A percentile compares a stretch with the other conserved stretches of the same genome.
These are phyloP conservation scores for Pyrenophora tritici-repentis DNA, from an alignment of 2,329 filamentous ascomycete genomes.

Conservation along the genomic window DNA sequence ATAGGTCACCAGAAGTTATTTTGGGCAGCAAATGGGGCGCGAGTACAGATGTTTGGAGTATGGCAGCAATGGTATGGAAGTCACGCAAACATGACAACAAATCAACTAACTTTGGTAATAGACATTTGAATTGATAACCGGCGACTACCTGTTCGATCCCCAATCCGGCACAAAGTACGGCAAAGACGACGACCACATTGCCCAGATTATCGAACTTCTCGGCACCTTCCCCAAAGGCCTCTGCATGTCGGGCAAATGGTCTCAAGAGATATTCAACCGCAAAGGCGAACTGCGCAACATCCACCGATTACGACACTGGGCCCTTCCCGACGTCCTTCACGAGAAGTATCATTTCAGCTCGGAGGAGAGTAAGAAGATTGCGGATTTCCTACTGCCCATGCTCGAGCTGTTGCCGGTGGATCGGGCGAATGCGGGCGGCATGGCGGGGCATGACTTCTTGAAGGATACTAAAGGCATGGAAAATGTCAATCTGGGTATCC, in stretches of 20 bases:
- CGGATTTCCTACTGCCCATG: constrained; percentile 87
- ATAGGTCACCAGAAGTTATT: constrained; percentile 95
- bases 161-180: constrained; percentile 99
- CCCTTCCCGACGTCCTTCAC: constrained; percentile 84
- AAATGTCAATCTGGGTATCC: constrained; percentile 71
- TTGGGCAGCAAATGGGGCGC: constrained; percentile 97
- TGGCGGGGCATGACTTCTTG: constrained; percentile 84
- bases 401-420: constrained; percentile 85
- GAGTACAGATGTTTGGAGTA: constrained; percentile 99
- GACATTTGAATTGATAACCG: constrained; percentile 97
- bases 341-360: constrained; percentile 97
- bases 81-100: neutral
- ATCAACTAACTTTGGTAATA: constrained; percentile 48
- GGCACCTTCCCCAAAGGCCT: constrained; percentile 91
- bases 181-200: constrained; percentile 99
- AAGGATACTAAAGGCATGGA: constrained; percentile 90
- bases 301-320: constrained; percentile 94
- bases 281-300: constrained; percentile 98
- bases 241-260: constrained; percentile 94
- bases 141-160: constrained; percentile 97
- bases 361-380: constrained; percentile 77
- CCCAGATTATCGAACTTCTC: constrained; percentile 96
- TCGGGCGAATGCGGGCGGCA: constrained; percentile 92
- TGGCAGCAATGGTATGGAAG: constrained; percentile 89
- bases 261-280: constrained; percentile 97